phyloP scores from a whole-genome alignment of 805 yeast species.

The Schwanniomyces polymorphus region DNA sequence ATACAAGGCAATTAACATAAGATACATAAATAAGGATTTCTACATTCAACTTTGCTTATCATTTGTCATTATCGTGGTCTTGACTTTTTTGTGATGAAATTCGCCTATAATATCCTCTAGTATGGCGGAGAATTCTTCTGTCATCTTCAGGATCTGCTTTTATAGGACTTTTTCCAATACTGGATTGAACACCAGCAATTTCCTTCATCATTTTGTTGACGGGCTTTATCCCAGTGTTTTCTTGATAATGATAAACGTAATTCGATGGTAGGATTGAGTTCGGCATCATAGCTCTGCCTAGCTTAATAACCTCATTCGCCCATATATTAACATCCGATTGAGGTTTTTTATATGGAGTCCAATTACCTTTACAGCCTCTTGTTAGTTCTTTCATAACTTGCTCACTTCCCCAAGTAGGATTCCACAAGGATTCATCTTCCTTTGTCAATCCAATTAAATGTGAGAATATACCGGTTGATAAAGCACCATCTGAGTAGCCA shows the following conservation, averaged over 20 bases:
- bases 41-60: neutral
- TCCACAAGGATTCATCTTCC: constrained; percentile 47
- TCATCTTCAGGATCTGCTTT: constrained; percentile 29
- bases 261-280: constrained; percentile 41
- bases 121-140: constrained; percentile 31
- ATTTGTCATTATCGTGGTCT: neutral
- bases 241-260: constrained; percentile 30
- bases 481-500: constrained; percentile 82
- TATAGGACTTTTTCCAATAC: constrained; percentile 15
- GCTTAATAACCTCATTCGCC: constrained; percentile 63
- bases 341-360: constrained; percentile 61
- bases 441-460: constrained; percentile 70
- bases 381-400: constrained; percentile 63
- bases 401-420: constrained; percentile 61
- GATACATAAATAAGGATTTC: neutral
- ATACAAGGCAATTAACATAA: neutral
- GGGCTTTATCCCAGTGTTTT: constrained; percentile 8
- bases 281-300: constrained; percentile 66
- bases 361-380: constrained; percentile 66
- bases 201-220: constrained; percentile 35
- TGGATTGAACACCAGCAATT: constrained; percentile 14
- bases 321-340: constrained; percentile 53
- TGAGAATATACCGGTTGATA: constrained; percentile 75
- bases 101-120: constrained; percentile 38
- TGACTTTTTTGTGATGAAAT: constrained; percentile 1